Percentiles rank a stretch among this genome's conserved stretches.
Evolutionary conservation across 768 basidiomycete genomes (phyloP).

Genomic region (Pisolithus albus): DNA sequence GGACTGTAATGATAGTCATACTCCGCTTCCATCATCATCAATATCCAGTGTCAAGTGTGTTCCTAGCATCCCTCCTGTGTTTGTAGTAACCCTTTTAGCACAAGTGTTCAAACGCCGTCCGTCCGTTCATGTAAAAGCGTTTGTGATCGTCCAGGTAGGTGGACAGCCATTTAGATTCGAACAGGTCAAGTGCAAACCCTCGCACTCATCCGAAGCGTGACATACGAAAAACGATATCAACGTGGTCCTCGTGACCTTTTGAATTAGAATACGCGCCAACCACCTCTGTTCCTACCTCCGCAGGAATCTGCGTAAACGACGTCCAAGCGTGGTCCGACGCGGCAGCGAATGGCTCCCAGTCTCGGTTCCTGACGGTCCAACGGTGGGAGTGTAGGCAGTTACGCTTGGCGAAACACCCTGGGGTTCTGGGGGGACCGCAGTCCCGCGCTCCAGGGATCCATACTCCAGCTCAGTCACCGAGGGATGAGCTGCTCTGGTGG

Average conservation of each 20-base stretch:
- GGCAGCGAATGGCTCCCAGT: too few species aligned
- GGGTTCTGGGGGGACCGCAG: too few species aligned
- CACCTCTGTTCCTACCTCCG: not conserved
- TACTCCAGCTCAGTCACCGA: not conserved
- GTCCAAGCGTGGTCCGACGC: not conserved
- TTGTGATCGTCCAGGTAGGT: not conserved
- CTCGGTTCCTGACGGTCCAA: not conserved
- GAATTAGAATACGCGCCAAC: not conserved
- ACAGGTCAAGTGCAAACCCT: not conserved
- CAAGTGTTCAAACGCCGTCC: not conserved
- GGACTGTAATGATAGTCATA: not conserved
- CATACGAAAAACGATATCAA: not conserved
- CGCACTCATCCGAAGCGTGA: too few species aligned
- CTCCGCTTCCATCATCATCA: not conserved
- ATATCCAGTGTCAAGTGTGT: constrained; percentile 1
- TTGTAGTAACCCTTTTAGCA: not conserved
- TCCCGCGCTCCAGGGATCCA: not conserved
- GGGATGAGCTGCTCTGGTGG: not conserved
- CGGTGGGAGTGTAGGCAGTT: too few species aligned
- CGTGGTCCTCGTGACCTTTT: not conserved
- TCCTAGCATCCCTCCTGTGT: not conserved
- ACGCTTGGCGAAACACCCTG: too few species aligned
- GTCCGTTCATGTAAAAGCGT: not conserved
- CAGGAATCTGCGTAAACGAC: not conserved
- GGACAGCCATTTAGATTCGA: not conserved